Evolutionary conservation across 1,139 yeast species (phyloP).

Genomic region (Saccharomycopsis crataegensis): DNA sequence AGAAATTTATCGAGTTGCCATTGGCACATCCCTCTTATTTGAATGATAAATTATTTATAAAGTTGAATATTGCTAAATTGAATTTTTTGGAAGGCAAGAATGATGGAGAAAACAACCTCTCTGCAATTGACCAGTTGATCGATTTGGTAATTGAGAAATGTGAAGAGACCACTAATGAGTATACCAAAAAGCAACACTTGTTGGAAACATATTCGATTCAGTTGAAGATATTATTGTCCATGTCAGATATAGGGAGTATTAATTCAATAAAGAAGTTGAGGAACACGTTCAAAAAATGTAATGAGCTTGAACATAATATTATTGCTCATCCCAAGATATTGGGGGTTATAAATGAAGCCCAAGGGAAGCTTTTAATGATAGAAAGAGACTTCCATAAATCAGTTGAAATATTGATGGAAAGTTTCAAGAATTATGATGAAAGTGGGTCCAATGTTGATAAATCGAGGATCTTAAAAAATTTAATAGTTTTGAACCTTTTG

Average conservation of each 20-base stretch:
- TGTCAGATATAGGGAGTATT: neutral
- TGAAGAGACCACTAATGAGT: constrained; percentile 1
- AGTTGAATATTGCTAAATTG: constrained; percentile 3
- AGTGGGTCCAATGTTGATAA: constrained; percentile 55
- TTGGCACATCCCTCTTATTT: neutral
- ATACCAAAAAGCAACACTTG: constrained; percentile 6
- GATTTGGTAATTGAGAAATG: neutral
- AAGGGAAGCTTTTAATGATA: constrained; percentile 58
- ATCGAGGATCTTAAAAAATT: constrained; percentile 45
- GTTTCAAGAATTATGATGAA: constrained; percentile 68
- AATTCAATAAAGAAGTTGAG: neutral
- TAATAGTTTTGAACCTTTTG: constrained; percentile 48
- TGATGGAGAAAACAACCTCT: neutral
- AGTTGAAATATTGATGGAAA: constrained; percentile 53
- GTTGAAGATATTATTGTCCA: neutral
- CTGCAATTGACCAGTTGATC: neutral
- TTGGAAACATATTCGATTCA: constrained; percentile 12
- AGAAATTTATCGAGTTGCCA: constrained; percentile 18
- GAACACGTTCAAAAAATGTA: neutral
- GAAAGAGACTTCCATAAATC: constrained; percentile 53
- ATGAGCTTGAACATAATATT: constrained; percentile 27
- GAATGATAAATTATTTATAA: constrained; percentile 2
- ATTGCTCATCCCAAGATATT: constrained; percentile 64
- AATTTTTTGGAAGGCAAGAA: neutral
- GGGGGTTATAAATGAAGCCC: constrained; percentile 64